phyloP scores from a whole-genome alignment of 192 early-diverging fungal species.

The Backusella liffmaniae region DNA sequence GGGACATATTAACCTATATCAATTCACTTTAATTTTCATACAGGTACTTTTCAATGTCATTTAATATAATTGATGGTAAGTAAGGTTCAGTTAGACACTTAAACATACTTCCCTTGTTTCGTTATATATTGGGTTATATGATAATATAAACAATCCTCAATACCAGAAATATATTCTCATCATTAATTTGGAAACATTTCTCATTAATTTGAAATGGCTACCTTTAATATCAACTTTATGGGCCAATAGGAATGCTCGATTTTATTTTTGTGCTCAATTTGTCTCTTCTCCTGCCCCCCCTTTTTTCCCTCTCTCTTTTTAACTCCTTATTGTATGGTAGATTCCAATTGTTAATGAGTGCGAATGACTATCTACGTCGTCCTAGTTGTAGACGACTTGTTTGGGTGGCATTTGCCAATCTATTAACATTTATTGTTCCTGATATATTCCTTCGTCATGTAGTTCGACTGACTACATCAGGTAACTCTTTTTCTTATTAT shows the following conservation, averaged over 20 bases:
- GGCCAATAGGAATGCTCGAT: background rate
- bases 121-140: no score
- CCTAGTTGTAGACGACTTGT: constrained; percentile 20
- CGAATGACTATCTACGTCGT: constrained; percentile 12
- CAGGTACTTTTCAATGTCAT: no score
- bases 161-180: no score
- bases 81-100: no score
- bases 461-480: constrained; percentile 20
- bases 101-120: no score
- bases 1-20: no score
- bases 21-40: no score
- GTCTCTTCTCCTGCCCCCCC: background rate
- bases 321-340: constrained; percentile 13
- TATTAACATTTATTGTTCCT: constrained; percentile 26
- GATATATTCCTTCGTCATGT: constrained; percentile 16
- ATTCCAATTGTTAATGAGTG: constrained; percentile 4
- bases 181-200: no score
- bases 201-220: no score
- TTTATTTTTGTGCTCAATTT: background rate
- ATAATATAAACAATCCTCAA: no score
- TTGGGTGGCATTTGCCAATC: constrained; percentile 25
- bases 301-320: background rate
- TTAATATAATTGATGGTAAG: no score
- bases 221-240: background rate
- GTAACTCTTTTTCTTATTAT: background rate